Conservation (phyloP, 257 asterid species). For the Parsonsia alboflavescens region DNA sequence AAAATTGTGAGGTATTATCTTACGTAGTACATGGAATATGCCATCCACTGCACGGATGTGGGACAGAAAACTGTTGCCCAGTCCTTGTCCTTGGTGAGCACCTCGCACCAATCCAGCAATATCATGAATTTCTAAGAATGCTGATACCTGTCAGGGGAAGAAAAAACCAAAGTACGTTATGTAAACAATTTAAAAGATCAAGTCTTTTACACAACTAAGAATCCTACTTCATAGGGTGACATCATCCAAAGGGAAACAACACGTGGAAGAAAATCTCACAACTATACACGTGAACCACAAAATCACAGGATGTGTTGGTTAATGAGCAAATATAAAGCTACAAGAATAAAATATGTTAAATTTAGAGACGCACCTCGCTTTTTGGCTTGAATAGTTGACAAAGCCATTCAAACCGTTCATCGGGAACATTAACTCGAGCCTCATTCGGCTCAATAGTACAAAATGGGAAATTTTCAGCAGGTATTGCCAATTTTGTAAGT, state of each 20-base stretch:
- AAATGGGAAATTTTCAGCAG: conserved; percentile 97
- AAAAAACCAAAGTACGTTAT: background rate
- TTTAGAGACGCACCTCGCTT: conserved; percentile 61
- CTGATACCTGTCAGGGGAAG: conserved; percentile 56
- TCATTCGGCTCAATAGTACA: conserved; percentile 98
- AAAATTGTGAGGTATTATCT: conserved; percentile 23
- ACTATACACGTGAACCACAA: background rate
- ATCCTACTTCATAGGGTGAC: background rate
- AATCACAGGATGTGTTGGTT: background rate
- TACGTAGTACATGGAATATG: conserved; percentile 94
- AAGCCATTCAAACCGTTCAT: conserved; percentile 96
- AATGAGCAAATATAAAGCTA: background rate
- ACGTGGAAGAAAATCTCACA: background rate
- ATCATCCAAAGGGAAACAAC: background rate
- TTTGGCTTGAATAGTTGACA: conserved; percentile 85
- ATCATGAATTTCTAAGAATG: conserved; percentile 94
- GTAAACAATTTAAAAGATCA: background rate
- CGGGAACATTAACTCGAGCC: conserved; percentile 90
- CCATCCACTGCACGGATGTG: conserved; percentile 99
- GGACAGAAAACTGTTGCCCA: conserved; percentile 91
- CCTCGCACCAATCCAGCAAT: conserved; percentile 99
- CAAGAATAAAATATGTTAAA: conserved; percentile 6
- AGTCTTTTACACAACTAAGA: background rate
- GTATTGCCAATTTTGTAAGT: conserved; percentile 89
- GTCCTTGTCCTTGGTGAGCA: conserved; percentile 96